Evolutionary conservation across 305 asterid species (phyloP), one percentile per base, ranked within the genome.

Genomic region (Fraxinus sp.): DNA sequence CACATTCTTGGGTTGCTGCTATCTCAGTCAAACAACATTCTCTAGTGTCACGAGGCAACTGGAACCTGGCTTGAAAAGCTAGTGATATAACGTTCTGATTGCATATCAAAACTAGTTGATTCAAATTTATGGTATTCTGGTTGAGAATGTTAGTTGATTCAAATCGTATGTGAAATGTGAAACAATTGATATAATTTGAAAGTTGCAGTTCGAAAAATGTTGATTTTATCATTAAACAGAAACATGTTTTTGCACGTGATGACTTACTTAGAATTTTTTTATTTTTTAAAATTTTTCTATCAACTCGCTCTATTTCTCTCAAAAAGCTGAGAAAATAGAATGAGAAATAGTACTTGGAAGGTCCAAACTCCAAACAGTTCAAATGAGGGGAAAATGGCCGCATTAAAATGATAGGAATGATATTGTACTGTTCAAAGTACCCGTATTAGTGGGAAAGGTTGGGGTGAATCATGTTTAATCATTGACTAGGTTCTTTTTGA

Each of bases 31-130:
- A 10, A 66, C 39, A 79, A 9, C 77, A 18, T 32, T 77, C 68
- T 36, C 14, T 36, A 20, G 14, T 52, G 39, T 43, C 82, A 70
- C 74, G 24, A 81, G 55, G 78, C 43, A 35, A 81, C 79, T 41
- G 52, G 46, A 78, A 72, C 64, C 3, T 39, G 37, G 73, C 37
- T 68, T 76, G 59, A 75, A 41, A 41, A 41, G 52, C 52, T 10
- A 41, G 52, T 41, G 16, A 41, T 41, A 0, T 41, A 9, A 41
- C 52, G 13, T 41, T 41, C 16, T 41, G 52, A 41, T 41, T 41
- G 52, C 52, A 41, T 41, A 9, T 41, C 14, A 10, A 41, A 41
- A 41, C 52, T 16, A 10, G 52, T 41, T 41, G 16, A 41, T 41
- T 41, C 55, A 43, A 43, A 43, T 11, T 43, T 43, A 43, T 43